Conservation (phyloP, 2,329 filamentous ascomycete species). For the Epicoccum sorghinum region DNA sequence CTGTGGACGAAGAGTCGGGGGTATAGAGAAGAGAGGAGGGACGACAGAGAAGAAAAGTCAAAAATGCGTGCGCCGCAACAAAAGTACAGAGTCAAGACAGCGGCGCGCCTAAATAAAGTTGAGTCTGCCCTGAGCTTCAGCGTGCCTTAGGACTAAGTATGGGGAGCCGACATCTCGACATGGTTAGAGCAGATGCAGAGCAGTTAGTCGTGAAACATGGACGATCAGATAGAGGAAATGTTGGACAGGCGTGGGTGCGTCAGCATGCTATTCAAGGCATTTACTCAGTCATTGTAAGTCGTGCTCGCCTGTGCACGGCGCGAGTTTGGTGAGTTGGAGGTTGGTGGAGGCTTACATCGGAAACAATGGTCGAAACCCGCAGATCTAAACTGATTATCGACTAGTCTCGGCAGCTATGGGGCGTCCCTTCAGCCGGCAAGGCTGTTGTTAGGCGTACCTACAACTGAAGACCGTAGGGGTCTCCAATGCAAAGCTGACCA, state of each 20-base stretch:
- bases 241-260: background rate
- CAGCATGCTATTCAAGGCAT: background rate
- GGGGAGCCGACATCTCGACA: conserved; percentile 19
- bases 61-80: background rate
- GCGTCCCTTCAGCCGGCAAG: background rate
- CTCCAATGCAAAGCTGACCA: too few species aligned
- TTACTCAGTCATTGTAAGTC: background rate
- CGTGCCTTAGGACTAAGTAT: conserved; percentile 13
- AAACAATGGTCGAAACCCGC: conserved; percentile 15
- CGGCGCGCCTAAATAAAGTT: conserved; percentile 17
- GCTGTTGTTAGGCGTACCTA: background rate
- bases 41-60: background rate
- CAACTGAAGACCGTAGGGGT: too few species aligned
- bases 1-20: background rate
- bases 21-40: conserved; percentile 4
- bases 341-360: conserved; percentile 13
- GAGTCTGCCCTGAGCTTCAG: conserved; percentile 11
- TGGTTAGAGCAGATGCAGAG: conserved; percentile 2
- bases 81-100: conserved; percentile 13
- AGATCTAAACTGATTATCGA: conserved; percentile 2
- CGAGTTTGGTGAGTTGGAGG: conserved; percentile 8
- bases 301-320: background rate
- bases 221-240: background rate
- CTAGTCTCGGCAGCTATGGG: conserved; percentile 8
- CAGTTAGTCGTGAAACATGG: conserved; percentile 3